Evolutionary conservation across 208 protist genomes (phyloP).

Genomic region (Lotmaria passim): DNA sequence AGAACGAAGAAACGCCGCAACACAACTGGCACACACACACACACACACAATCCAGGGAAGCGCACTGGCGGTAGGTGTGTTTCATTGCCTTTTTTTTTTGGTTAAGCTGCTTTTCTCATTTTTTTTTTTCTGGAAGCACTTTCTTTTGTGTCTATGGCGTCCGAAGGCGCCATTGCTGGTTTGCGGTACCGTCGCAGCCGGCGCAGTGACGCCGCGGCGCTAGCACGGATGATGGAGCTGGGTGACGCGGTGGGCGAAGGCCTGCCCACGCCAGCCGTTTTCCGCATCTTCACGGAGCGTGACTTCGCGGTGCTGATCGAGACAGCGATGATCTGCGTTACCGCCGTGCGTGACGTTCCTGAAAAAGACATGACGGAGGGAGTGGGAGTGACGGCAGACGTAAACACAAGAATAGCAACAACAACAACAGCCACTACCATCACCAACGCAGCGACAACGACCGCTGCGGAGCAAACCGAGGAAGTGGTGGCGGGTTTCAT

Average conservation of each 20-base stretch:
- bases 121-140: background rate
- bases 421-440: too few relatives aligned
- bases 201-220: constrained; percentile 37
- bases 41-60: too few relatives aligned
- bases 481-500: constrained; percentile 60
- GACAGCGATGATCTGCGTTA: constrained; percentile 63
- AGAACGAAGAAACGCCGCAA: too few relatives aligned
- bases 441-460: background rate
- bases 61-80: background rate
- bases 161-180: constrained; percentile 30
- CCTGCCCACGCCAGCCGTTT: constrained; percentile 41
- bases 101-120: background rate
- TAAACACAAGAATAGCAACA: too few relatives aligned
- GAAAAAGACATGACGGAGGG: too few relatives aligned
- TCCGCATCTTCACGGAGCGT: constrained; percentile 37
- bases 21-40: too few relatives aligned
- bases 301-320: constrained; percentile 71
- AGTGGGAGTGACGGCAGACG: background rate
- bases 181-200: constrained; percentile 59
- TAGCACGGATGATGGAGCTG: constrained; percentile 49
- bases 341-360: constrained; percentile 51
- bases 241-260: constrained; percentile 41
- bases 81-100: background rate
- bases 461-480: background rate
- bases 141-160: background rate